phyloP scores from a whole-genome alignment of 495 filamentous ascomycete genomes.

The Trichoderma parareesei region DNA sequence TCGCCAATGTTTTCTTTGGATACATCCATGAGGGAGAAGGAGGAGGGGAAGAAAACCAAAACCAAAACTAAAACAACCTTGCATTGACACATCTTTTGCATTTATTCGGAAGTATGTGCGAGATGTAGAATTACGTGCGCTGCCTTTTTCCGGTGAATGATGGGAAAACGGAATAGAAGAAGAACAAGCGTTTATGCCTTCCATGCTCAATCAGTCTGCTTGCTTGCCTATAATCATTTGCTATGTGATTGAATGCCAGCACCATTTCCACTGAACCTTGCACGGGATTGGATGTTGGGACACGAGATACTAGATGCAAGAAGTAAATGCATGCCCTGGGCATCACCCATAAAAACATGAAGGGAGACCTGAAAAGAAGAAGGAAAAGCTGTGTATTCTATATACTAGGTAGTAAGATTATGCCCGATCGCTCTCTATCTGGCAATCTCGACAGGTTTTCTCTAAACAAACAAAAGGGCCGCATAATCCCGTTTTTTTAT shows the following conservation, averaged over 20 bases:
- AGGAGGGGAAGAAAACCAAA: background rate
- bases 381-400: background rate
- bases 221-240: background rate
- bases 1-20: background rate
- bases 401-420: background rate
- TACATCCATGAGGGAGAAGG: background rate
- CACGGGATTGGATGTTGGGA: too few relatives aligned
- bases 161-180: slow-evolving; percentile 1
- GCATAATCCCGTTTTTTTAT: background rate
- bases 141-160: slow-evolving; percentile 2
- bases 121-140: background rate
- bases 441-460: slow-evolving; percentile 5
- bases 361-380: background rate
- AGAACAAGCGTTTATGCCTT: slow-evolving; percentile 7
- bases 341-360: background rate
- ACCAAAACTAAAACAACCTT: too few relatives aligned
- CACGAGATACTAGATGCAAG: too few relatives aligned
- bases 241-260: too few relatives aligned
- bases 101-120: slow-evolving; percentile 1
- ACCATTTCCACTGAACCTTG: too few relatives aligned
- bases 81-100: too few relatives aligned
- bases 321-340: background rate
- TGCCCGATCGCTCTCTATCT: slow-evolving; percentile 5
- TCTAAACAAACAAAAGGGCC: slow-evolving; percentile 6
- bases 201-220: background rate